Percentiles rank a stretch among this genome's conserved stretches.
Evolutionary conservation across 805 yeast species (phyloP).

Genomic region (Candida chilensis): DNA sequence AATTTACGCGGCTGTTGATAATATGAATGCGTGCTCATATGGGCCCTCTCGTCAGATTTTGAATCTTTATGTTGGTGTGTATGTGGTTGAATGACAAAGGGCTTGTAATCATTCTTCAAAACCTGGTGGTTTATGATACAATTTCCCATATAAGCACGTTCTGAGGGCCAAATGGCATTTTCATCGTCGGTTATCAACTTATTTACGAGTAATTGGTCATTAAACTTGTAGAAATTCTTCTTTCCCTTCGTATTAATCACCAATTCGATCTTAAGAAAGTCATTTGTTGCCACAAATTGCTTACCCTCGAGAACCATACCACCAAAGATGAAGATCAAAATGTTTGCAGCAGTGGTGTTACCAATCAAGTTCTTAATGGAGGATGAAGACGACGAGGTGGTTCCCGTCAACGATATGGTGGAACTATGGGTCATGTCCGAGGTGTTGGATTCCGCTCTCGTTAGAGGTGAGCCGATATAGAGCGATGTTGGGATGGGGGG

Average conservation of each 20-base stretch:
- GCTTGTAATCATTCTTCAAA: too few species aligned
- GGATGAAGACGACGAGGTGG: neutral
- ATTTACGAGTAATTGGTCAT: neutral
- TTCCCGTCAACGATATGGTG: neutral
- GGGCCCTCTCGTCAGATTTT: neutral
- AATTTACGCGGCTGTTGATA: too few species aligned
- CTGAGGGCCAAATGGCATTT: neutral
- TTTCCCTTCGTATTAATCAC: neutral
- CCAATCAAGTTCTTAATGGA: neutral
- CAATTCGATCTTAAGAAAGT: neutral
- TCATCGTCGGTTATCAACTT: neutral
- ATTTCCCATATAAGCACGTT: neutral
- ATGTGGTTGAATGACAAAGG: too few species aligned
- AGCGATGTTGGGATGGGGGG: slow-evolving; percentile 1
- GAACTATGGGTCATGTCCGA: neutral
- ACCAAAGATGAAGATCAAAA: neutral
- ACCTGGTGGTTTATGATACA: neutral
- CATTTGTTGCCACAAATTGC: neutral
- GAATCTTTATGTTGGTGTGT: too few species aligned
- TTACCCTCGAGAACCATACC: neutral
- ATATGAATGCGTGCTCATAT: too few species aligned
- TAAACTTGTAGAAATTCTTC: slow-evolving; percentile 1
- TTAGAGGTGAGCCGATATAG: neutral
- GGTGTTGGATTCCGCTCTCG: neutral
- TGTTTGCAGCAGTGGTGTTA: neutral